Evolutionary conservation across 2,329 filamentous ascomycete genomes (phyloP).

Genomic region (Colletotrichum incanum): DNA sequence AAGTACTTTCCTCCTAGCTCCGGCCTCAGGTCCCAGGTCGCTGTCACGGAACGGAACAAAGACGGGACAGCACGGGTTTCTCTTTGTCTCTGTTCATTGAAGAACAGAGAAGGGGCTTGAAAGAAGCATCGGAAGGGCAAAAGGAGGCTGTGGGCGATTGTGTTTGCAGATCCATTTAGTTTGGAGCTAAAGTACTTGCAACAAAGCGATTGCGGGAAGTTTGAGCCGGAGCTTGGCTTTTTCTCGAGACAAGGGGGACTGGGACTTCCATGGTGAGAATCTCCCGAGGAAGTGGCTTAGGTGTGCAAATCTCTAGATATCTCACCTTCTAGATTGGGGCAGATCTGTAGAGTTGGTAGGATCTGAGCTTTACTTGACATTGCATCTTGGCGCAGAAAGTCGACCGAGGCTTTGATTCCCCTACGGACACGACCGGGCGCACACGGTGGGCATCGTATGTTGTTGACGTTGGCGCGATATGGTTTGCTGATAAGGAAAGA

Average conservation of each 20-base stretch:
- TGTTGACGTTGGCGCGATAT: slow-evolving; percentile 4
- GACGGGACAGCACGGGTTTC: background rate
- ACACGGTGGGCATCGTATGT: slow-evolving; percentile 28
- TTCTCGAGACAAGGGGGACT: background rate
- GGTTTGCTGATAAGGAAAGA: background rate
- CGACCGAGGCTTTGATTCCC: background rate
- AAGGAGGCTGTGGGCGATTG: slow-evolving; percentile 1
- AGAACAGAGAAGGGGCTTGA: background rate
- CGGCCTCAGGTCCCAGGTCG: background rate
- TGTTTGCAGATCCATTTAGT: slow-evolving; percentile 11
- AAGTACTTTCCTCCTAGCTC: background rate
- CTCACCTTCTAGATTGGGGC: background rate
- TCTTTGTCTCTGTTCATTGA: slow-evolving; percentile 7
- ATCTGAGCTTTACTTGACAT: background rate
- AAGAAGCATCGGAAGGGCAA: background rate
- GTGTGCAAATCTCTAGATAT: slow-evolving; percentile 3
- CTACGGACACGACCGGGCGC: background rate
- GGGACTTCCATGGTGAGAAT: background rate
- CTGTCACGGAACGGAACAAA: background rate
- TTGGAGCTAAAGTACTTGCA: slow-evolving; percentile 12
- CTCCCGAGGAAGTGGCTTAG: background rate
- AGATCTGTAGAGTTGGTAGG: background rate
- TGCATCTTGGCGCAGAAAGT: background rate
- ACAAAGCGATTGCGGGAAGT: slow-evolving; percentile 9
- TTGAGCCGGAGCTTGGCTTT: slow-evolving; percentile 26